Evolutionary conservation across 1,284 basidiomycete genomes (phyloP).

Genomic region (Dichomitus squalens): DNA sequence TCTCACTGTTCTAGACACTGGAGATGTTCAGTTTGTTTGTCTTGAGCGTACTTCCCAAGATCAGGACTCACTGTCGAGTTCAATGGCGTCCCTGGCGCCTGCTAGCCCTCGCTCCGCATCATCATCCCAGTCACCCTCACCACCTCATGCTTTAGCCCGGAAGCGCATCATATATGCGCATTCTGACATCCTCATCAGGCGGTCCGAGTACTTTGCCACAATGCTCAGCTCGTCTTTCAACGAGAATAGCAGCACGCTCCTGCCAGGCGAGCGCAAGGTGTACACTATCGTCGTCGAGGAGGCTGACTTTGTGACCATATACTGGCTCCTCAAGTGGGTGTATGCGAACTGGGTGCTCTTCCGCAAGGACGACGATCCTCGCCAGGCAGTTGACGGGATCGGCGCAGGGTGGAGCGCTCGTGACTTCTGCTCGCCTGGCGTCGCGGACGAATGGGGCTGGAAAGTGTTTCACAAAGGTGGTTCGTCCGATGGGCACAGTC

Average conservation of each 20-base stretch:
- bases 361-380: constrained; percentile 66
- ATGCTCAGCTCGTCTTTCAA: constrained; percentile 77
- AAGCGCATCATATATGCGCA: constrained; percentile 82
- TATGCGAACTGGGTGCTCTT: constrained; percentile 78
- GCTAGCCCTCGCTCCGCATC: constrained; percentile 37
- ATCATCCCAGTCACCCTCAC: constrained; percentile 46
- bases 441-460: constrained; percentile 67
- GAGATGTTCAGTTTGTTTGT: constrained; percentile 69
- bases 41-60: constrained; percentile 54
- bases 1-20: constrained; percentile 40
- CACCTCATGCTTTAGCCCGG: constrained; percentile 51
- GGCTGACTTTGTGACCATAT: constrained; percentile 80
- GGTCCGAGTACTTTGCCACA: constrained; percentile 82
- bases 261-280: constrained; percentile 55
- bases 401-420: constrained; percentile 65
- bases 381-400: constrained; percentile 61
- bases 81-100: constrained; percentile 28
- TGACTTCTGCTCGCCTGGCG: constrained; percentile 52
- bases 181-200: constrained; percentile 69
- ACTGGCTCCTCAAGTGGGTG: constrained; percentile 82
- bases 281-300: constrained; percentile 78
- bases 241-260: constrained; percentile 46
- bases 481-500: constrained; percentile 36
- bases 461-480: constrained; percentile 54
- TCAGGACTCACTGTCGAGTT: constrained; percentile 25